Evolutionary conservation across 345 rosid species (phyloP).

Genomic region (Salix brachista): DNA sequence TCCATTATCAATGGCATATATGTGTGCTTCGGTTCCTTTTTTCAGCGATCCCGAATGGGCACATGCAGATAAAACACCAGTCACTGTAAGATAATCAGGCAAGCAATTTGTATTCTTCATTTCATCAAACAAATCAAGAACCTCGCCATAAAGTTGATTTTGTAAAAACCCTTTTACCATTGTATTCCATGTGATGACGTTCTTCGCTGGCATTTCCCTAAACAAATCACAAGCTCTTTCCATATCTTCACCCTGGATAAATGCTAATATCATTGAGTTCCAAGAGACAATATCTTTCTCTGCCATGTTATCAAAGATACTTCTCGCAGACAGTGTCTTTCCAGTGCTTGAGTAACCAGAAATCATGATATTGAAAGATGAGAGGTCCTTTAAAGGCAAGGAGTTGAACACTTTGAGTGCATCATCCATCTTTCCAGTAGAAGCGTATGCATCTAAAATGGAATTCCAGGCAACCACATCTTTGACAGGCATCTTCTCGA

Average conservation of each 20-base stretch:
- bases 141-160: conserved; percentile 4
- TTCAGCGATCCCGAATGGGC: conserved; percentile 21
- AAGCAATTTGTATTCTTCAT: conserved; percentile 12
- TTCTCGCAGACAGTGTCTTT: conserved; percentile 5
- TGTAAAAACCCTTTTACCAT: conserved; percentile 27
- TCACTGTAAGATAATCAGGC: conserved; percentile 19
- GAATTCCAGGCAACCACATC: conserved; percentile 25
- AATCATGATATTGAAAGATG: conserved; percentile 25
- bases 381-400: conserved; percentile 24
- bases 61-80: conserved; percentile 22
- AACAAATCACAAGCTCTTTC: conserved; percentile 13
- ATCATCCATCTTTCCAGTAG: conserved; percentile 14
- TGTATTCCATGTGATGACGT: conserved; percentile 25
- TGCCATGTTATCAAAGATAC: conserved; percentile 11
- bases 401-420: conserved; percentile 15
- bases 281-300: conserved; percentile 21
- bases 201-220: conserved; percentile 14
- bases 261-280: conserved; percentile 22
- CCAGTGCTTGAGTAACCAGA: conserved; percentile 19
- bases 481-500: conserved; percentile 19
- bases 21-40: conserved; percentile 12
- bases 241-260: conserved; percentile 13
- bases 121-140: conserved; percentile 19
- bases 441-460: conserved; percentile 18
- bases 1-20: conserved; percentile 6